Evolutionary conservation across 495 filamentous ascomycete species (phyloP).

Genomic region (Pseudomonodictys pantanalensis): DNA sequence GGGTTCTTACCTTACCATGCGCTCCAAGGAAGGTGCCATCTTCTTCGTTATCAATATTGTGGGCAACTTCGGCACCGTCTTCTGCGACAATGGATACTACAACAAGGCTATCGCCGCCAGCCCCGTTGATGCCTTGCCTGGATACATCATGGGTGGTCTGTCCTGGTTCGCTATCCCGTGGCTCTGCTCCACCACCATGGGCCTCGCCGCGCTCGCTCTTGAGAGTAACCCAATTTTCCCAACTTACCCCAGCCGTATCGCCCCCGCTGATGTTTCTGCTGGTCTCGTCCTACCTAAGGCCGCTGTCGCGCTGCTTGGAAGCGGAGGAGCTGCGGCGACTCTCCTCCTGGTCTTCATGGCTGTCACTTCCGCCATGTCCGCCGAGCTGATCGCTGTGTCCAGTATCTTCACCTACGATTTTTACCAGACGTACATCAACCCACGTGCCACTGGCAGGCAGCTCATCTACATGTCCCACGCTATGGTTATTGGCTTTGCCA

Average conservation of each 20-base stretch:
- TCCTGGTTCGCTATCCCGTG: constrained; percentile 96
- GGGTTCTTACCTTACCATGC: constrained; percentile 90
- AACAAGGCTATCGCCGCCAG: constrained; percentile 36
- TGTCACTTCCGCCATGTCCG: constrained; percentile 84
- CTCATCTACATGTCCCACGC: constrained; percentile 85
- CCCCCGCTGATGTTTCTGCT: constrained; percentile 71
- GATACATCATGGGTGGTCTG: constrained; percentile 87
- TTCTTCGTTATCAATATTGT: constrained; percentile 97
- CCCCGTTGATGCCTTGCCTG: constrained; percentile 56
- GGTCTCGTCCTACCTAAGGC: constrained; percentile 88
- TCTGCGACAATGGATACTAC: constrained; percentile 57
- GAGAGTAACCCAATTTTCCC: constrained; percentile 74
- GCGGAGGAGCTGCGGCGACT: constrained; percentile 79
- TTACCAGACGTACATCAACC: constrained; percentile 59
- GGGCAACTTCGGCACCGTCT: constrained; percentile 60
- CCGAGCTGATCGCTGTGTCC: constrained; percentile 87
- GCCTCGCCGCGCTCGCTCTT: constrained; percentile 80
- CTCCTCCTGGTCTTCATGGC: constrained; percentile 94
- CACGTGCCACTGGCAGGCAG: constrained; percentile 58
- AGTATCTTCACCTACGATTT: constrained; percentile 94
- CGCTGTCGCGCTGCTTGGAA: constrained; percentile 83
- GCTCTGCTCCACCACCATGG: constrained; percentile 90
- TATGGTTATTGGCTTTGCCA: constrained; percentile 70
- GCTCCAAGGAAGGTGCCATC: constrained; percentile 78
- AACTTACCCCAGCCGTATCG: constrained; percentile 69